These are phyloP conservation scores for Dalbergia cultrata DNA, from an alignment of 306 rosid genomes.

Conservation along the genomic window DNA sequence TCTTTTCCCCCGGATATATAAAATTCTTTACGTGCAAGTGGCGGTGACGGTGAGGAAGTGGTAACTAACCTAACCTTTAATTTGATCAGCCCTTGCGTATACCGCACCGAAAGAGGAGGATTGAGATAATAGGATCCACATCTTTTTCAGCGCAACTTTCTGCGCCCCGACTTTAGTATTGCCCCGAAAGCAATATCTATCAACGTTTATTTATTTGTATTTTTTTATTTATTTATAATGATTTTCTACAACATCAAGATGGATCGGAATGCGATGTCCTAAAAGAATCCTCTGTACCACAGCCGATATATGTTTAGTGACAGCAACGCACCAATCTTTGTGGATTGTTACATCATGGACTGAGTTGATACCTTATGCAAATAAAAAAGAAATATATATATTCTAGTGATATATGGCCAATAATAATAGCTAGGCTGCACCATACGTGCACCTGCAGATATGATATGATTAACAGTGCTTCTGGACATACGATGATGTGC, in stretches of 20 bases:
- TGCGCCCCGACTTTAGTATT: constrained; percentile 42
- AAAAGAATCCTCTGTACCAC: constrained; percentile 14
- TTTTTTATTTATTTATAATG: not conserved
- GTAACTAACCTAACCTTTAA: constrained; percentile 35
- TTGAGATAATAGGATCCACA: constrained; percentile 47
- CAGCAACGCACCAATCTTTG: constrained; percentile 10
- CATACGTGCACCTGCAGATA: not conserved
- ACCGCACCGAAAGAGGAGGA: constrained; percentile 45
- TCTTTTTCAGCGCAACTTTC: constrained; percentile 58
- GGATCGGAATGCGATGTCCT: not conserved
- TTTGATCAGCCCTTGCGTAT: not conserved
- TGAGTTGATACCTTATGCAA: not conserved
- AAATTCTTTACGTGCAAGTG: not conserved
- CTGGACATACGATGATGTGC: not conserved
- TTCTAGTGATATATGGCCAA: not conserved
- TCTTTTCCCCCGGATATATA: not conserved
- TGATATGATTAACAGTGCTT: not conserved
- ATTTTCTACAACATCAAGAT: not conserved
- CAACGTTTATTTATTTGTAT: too few species aligned
- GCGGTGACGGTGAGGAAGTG: not conserved
- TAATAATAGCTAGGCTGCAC: not conserved
- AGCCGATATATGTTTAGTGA: not conserved
- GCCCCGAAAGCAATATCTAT: constrained; percentile 28
- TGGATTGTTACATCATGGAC: not conserved
- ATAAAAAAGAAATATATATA: not conserved